These are phyloP conservation scores for Curvularia eragrostidis DNA, from an alignment of 2,329 filamentous ascomycete genomes.

Conservation along the genomic window DNA sequence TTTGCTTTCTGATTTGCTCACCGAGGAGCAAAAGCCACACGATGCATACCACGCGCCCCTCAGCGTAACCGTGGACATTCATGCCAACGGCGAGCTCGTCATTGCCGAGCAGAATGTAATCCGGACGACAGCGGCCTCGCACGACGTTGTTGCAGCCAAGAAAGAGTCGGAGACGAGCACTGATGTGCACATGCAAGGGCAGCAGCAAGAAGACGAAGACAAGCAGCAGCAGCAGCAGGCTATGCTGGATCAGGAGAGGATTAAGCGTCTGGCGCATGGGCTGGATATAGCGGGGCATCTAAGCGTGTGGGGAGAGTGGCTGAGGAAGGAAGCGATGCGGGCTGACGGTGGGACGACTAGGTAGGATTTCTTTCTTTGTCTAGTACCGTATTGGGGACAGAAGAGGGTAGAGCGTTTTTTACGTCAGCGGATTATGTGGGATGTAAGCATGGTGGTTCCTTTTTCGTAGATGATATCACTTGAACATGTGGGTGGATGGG, in stretches of 20 bases:
- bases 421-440: neutral
- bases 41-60: conserved; percentile 40
- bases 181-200: neutral
- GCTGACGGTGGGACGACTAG: neutral
- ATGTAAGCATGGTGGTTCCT: neutral
- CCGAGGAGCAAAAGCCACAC: conserved; percentile 6
- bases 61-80: conserved; percentile 65
- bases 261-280: conserved; percentile 52
- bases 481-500: neutral
- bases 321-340: conserved; percentile 36
- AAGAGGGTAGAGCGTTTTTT: neutral
- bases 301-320: conserved; percentile 61
- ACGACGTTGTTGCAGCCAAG: neutral
- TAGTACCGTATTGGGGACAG: neutral
- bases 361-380: neutral
- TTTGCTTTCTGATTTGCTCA: conserved; percentile 30
- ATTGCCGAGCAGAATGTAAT: conserved; percentile 66
- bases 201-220: neutral
- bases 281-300: conserved; percentile 58
- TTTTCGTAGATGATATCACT: neutral
- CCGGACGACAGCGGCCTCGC: neutral
- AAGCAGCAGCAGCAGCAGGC: conserved; percentile 15
- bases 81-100: conserved; percentile 65
- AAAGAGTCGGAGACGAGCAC: neutral
- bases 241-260: conserved; percentile 26